Evolutionary conservation across 2,329 filamentous ascomycete genomes (phyloP), one percentile per base, ranked within the genome.

Genomic region (Chaetomium olivaceum): DNA sequence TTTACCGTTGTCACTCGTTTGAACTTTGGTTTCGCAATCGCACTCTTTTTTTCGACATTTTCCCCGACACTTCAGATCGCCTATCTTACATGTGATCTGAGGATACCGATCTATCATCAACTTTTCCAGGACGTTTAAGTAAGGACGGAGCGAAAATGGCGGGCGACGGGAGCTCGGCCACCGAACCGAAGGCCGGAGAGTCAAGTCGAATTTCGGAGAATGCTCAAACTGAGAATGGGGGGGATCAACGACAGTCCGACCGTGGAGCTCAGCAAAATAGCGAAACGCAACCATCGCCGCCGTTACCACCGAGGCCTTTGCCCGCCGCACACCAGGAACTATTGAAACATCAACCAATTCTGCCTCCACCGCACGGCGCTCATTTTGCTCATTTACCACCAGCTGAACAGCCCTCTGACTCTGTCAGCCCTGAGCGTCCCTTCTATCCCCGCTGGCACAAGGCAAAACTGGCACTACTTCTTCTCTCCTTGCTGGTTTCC

Each of bases 381-480:
- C 60, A 25, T 52, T 63, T 61, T 21, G 58, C 39, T 4, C 64
- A 58, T 9, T 23, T 67, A 12, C 58, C 36, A 8, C 58, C 36
- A 14, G 23, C 61, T 29, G 43, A 48, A 9, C 23, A 62, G 8
- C 21, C 36, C 11, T 19, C 25, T 9, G 21, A 33, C 11, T 3
- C n/a, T 5, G 36, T 23, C 55, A 19, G 51, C 25, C 36, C 51
- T 29, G 51, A 66, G 8, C 59, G 43, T 7, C 61, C 63, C 3
- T 51, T 48, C 43, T 48, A 50, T 43, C 62, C 64, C 2, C 39
- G 23, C 19, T 69, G 69, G 69, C 58, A 65, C n/a, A 60, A 39
- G 29, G 29, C 58, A 0, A 71, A 72, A 46, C 25, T 70, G 16
- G 65, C 29, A 3, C 46, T 71, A 4, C 58, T 61, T 4, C 25